Percentiles rank a stretch among this genome's conserved stretches.
phyloP scores from a whole-genome alignment of 495 filamentous ascomycete species.

The Stereocaulon alpinum region DNA sequence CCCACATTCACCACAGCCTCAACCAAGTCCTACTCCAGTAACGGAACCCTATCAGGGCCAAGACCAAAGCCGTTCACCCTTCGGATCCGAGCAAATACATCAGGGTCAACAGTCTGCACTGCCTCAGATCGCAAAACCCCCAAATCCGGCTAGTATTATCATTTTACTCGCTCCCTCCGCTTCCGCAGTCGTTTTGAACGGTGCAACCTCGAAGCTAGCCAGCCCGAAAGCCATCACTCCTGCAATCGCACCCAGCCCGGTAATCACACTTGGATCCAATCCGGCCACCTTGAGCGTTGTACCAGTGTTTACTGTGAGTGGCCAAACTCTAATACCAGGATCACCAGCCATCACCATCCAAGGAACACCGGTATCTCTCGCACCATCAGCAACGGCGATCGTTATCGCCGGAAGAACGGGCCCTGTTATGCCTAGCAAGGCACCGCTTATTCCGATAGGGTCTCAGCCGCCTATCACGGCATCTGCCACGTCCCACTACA shows the following conservation, averaged over 20 bases:
- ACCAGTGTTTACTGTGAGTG: constrained; percentile 1
- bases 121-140: too few species aligned
- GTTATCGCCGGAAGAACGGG: constrained; percentile 14
- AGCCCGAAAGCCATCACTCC: too few species aligned
- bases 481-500: constrained; percentile 6
- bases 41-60: too few species aligned
- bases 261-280: neutral
- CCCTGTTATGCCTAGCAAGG: neutral
- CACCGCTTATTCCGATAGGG: constrained; percentile 8
- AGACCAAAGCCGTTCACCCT: too few species aligned
- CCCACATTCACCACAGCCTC: too few species aligned
- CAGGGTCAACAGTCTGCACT: too few species aligned
- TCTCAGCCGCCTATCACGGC: constrained; percentile 6
- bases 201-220: neutral
- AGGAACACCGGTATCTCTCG: constrained; percentile 12
- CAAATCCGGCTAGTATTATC: too few species aligned
- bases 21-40: too few species aligned
- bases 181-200: constrained; percentile 10
- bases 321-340: constrained; percentile 11
- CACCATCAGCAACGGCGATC: constrained; percentile 8
- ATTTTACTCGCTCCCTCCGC: constrained; percentile 12
- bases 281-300: neutral
- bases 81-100: too few species aligned
- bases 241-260: too few species aligned
- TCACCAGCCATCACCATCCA: constrained; percentile 10